phyloP scores from a whole-genome alignment of 2,329 filamentous ascomycete species.

The Cordyceps javanica region DNA sequence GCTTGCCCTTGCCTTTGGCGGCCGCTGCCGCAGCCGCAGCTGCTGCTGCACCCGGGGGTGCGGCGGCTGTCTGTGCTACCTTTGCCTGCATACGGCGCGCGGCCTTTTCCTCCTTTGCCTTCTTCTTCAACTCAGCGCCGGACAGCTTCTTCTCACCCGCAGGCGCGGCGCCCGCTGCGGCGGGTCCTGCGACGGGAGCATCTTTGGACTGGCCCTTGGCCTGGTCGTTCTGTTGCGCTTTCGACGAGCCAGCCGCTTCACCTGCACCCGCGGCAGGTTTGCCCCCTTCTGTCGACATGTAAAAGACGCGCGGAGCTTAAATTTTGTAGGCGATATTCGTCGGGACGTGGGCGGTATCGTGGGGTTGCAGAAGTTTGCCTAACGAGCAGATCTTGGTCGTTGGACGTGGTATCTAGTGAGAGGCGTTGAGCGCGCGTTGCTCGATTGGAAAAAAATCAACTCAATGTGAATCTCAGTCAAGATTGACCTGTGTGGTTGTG shows the following conservation, averaged over 20 bases:
- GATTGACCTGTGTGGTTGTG: background rate
- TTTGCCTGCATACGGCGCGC: constrained; percentile 72
- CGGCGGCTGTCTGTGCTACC: constrained; percentile 41
- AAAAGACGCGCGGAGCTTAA: background rate
- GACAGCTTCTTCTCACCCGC: constrained; percentile 53
- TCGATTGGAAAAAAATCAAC: no score
- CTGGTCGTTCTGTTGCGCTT: constrained; percentile 21
- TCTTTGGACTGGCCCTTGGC: constrained; percentile 20
- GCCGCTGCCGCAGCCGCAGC: constrained; percentile 36
- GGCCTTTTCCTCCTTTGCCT: constrained; percentile 85
- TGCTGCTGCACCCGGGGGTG: constrained; percentile 31
- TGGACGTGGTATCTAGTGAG: no score
- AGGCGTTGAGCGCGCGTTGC: background rate
- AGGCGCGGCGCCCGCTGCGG: constrained; percentile 10
- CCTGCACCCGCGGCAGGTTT: constrained; percentile 23
- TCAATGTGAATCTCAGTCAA: background rate
- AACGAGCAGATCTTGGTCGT: background rate
- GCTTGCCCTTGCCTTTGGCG: constrained; percentile 39
- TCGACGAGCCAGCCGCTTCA: constrained; percentile 18
- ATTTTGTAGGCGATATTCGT: constrained; percentile 8
- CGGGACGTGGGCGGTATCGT: constrained; percentile 13
- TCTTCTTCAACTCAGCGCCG: constrained; percentile 78
- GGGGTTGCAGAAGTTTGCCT: background rate
- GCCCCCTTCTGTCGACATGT: constrained; percentile 28
- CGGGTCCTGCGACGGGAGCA: background rate